A percentile compares a stretch with the other conserved stretches of the same genome.
Evolutionary conservation across 2,329 filamentous ascomycete species (phyloP).

Genomic region (Ilyonectria mors-panacis): DNA sequence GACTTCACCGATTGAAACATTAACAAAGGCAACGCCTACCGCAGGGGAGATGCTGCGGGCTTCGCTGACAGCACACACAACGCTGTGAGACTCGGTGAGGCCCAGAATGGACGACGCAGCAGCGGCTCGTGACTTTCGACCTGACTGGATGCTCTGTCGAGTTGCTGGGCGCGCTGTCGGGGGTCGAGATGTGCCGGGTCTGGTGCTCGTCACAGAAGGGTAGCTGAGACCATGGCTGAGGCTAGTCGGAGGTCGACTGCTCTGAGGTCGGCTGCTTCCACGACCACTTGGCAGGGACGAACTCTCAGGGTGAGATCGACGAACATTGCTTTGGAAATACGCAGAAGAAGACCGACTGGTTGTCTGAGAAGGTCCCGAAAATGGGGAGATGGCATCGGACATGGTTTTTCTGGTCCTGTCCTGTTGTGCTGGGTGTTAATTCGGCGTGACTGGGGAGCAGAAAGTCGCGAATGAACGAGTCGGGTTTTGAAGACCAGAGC

Average conservation of each 20-base stretch:
- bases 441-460: constrained; percentile 9
- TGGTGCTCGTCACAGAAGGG: constrained; percentile 34
- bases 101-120: constrained; percentile 58
- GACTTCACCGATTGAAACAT: constrained; percentile 86
- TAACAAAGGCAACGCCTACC: constrained; percentile 89
- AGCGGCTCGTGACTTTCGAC: constrained; percentile 61
- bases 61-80: constrained; percentile 91
- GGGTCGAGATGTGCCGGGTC: constrained; percentile 37
- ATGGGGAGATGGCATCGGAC: constrained; percentile 10
- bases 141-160: constrained; percentile 59
- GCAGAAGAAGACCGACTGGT: constrained; percentile 37
- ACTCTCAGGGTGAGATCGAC: neutral
- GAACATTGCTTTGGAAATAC: constrained; percentile 43
- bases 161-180: constrained; percentile 42
- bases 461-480: neutral
- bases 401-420: constrained; percentile 9
- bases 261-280: constrained; percentile 7
- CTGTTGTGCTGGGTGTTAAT: neutral
- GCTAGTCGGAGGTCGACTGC: constrained; percentile 23
- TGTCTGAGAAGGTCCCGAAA: constrained; percentile 21
- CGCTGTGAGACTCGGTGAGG: constrained; percentile 72
- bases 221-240: constrained; percentile 23
- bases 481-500: neutral
- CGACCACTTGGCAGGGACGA: constrained; percentile 14
- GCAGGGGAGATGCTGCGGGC: constrained; percentile 88